Conservation (phyloP, 228 moss, liverwort and hornwort genomes). For the Sphagnum fallax region DNA sequence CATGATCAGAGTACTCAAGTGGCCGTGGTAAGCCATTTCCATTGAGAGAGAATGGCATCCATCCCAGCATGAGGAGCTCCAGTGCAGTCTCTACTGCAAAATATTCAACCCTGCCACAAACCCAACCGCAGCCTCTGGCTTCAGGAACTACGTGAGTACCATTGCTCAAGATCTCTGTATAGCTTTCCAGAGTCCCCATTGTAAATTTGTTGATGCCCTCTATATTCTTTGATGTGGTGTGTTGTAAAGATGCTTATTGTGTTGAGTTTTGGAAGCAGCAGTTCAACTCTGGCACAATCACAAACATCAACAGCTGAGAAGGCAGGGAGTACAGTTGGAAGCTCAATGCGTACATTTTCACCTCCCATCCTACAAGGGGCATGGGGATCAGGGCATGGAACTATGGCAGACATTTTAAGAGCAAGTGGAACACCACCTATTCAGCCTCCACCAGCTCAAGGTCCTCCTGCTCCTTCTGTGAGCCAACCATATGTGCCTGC, state of each 20-base stretch:
- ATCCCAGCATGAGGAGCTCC: constrained; percentile 29
- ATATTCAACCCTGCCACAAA: constrained; percentile 16
- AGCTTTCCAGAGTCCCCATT: too few relatives aligned
- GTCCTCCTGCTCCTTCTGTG: constrained; percentile 15
- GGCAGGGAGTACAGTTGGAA: constrained; percentile 48
- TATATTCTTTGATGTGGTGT: neutral
- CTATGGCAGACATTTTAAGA: constrained; percentile 93
- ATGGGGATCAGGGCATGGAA: constrained; percentile 82
- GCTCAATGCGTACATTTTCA: constrained; percentile 39
- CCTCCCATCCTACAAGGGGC: constrained; percentile 54
- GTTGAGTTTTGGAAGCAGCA: constrained; percentile 4
- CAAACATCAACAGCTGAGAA: constrained; percentile 14
- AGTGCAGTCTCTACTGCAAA: constrained; percentile 36
- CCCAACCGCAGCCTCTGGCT: constrained; percentile 27
- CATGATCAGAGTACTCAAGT: constrained; percentile 49
- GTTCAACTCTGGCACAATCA: constrained; percentile 19
- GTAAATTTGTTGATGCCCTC: neutral
- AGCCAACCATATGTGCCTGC: constrained; percentile 31
- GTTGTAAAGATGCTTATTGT: neutral
- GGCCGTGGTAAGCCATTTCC: constrained; percentile 61
- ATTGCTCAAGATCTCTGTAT: too few relatives aligned
- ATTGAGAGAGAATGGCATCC: constrained; percentile 60
- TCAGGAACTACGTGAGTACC: constrained; percentile 28
- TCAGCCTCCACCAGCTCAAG: constrained; percentile 29
- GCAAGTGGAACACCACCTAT: constrained; percentile 51